Evolutionary conservation across 768 basidiomycete genomes (phyloP), one percentile per base, ranked within the genome.

Genomic region (Tricholoma hemisulphureum): DNA sequence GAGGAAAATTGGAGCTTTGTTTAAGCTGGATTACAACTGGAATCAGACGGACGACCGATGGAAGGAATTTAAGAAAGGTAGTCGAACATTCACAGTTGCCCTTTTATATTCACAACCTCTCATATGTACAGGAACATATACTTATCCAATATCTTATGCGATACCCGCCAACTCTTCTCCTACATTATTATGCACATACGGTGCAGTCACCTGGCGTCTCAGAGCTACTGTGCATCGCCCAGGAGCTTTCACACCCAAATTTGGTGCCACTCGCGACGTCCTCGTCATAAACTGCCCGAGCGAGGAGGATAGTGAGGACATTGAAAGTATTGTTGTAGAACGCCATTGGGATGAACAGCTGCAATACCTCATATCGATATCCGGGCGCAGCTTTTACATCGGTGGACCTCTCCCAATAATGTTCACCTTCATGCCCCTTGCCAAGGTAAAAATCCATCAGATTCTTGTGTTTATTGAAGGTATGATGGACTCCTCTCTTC

Each of bases 141-240:
- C 89, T 16, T 98, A 93, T 72, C 96, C 96, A 2, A 90, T 99
- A 65, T 91, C 91, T 13, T 95, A 98, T 70, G 79, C 86, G 16
- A 86, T 99, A 55, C 93, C 96, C 0, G 78, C 84, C 5, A 80
- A 83, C 58, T 80, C 88, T 3, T 93, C 95, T 2, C 92, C 96
- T 2, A 85, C 87, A 0, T 76, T 95, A 60, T 77, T 79, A 41
- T 87, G 87, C 59, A 83, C 87, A 35, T 89, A 83, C 62, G 96
- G 95, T 8, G 81, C 84, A 2, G 85, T 97, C 11, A 69, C 69
- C 1, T 99, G 97, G 86, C 76, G 78, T 41, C 80, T 98, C 20
- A 89, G 85, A 67, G 95, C 93, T 2, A 81, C 78, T 31, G 93
- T 91, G 3, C 88, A 90, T 63, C 87, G 93, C 1, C 91, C 90